Base-by-base conservation (phyloP, 2,329 filamentous ascomycete species). In the Cladophialophora yegresii region DNA sequence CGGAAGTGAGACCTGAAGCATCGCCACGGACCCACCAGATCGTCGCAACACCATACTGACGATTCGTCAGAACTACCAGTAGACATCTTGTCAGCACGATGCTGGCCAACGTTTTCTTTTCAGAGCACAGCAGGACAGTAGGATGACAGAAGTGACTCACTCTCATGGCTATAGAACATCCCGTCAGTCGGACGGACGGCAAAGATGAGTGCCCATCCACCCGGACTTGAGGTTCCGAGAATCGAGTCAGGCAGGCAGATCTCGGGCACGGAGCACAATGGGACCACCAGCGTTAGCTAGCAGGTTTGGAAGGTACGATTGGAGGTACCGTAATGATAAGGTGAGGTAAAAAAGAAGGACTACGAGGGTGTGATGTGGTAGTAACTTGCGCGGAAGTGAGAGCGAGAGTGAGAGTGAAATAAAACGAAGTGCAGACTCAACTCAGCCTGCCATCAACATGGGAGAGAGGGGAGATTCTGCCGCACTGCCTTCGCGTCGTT, bases 111-210 rank as follows among this genome's bases (percentile, higher is more conserved):
- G 30, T 9, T 30, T 4, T 22, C 22, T 9, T 30, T 4, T 22
- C 22, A n/a, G 12, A 6, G n/a, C 22, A 12, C 6, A 3, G 9
- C 20, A 28, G 28, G 22, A n/a, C n/a, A n/a, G n/a, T n/a, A n/a
- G n/a, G n/a, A n/a, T n/a, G n/a, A n/a, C 22, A 40, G 54, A 20
- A 5, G 26, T 51, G 20, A 78, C 88, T 74, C 81, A 95, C 93
- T 91, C 78, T 97, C 93, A 79, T 96, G 91, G 72, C 91, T 96
- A 80, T 96, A 98, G 76, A 97, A 97, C 93, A 97, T 97, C 30
- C 26, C 55, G 23, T 43, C 16, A 26, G 32, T 40, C 10, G 32
- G 32, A 51, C n/a, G 8, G 23, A 16, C 22, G n/a, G n/a, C 16
- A 43, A 16, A n/a, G 36, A 16, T 6, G 2, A 7, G 16, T 7